A percentile compares a stretch with the other conserved stretches of the same genome.
These are phyloP conservation scores for Cyclostephanos invisitatus DNA, from an alignment of 108 stramenopile genomes.

Conservation along the genomic window DNA sequence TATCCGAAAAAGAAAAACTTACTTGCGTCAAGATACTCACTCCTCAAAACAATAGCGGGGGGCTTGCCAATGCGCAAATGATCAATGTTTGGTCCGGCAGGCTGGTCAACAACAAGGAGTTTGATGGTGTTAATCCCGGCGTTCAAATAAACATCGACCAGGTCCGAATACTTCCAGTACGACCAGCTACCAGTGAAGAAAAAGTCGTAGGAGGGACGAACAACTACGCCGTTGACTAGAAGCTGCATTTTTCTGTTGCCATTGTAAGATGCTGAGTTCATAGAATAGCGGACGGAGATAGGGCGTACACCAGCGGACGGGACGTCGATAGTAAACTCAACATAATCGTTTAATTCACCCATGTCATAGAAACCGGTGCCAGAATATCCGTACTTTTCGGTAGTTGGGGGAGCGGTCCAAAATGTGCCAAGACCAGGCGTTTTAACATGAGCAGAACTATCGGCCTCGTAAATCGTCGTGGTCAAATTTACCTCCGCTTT, in stretches of 20 bases:
- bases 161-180: constrained; percentile 41
- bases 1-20: constrained; percentile 1
- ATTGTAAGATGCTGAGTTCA: constrained; percentile 12
- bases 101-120: constrained; percentile 24
- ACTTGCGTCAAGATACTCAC: not conserved
- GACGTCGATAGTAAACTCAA: constrained; percentile 29
- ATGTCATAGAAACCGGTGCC: constrained; percentile 38
- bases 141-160: constrained; percentile 26
- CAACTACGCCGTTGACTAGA: constrained; percentile 25
- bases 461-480: constrained; percentile 38
- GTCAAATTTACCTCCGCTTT: constrained; percentile 24
- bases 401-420: constrained; percentile 12
- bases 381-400: constrained; percentile 18
- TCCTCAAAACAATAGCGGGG: constrained; percentile 41
- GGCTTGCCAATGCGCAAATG: constrained; percentile 47
- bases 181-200: constrained; percentile 24
- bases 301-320: constrained; percentile 17
- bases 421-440: not conserved
- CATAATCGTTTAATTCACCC: constrained; percentile 18
- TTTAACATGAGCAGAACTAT: constrained; percentile 13
- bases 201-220: constrained; percentile 25
- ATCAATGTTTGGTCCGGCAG: constrained; percentile 48
- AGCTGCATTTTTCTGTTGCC: constrained; percentile 25
- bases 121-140: constrained; percentile 40
- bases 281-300: constrained; percentile 38